Base-by-base conservation (phyloP, 257 asterid species). In the Rhazya stricta region DNA sequence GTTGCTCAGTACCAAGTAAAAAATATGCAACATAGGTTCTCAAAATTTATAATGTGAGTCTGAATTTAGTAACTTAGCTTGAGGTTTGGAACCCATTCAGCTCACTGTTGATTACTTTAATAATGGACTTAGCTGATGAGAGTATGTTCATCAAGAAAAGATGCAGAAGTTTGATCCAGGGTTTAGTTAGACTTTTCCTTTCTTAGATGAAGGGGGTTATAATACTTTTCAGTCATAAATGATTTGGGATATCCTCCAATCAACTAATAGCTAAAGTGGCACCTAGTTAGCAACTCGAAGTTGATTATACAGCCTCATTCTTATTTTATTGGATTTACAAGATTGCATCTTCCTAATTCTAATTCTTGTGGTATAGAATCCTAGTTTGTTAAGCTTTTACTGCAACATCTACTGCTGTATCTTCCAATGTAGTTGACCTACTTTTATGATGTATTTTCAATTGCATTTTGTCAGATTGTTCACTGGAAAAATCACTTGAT, bases 401-500 rank as follows among this genome's bases (percentile, higher is more conserved):
- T 43, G 29, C 25, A 30, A 60, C 16, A 32, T 43, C 27, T 19
- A 34, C 34, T 30, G 19, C 19, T 18, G 32, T 39, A 10, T 56
- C 36, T 19, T 56, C 51, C 37, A 23, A 42, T 66, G 18, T 41
- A 18, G 74, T 30, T 74, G 71, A 32, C 41, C 48, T 61, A 32
- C 23, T 73, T 48, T 66, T 23, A 72, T 76, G 71, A 46, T 57
- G 46, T 58, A 39, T 57, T 61, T 57, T 45, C 29, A 37, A 36
- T 69, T 27, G 48, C 30, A 76, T 23, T 71, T 72, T 65, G 19
- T 76, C 84, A 92, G 97, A 92, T 88, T 77, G 94, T 90, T 73
- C 86, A 87, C 65, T 92, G 96, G 97, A 87, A 82, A 79, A 84
- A 81, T 75, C 85, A 88, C 79, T 86, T 90, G 69, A 81, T 45